These are phyloP conservation scores for Sesbania bispinosa DNA, from an alignment of 306 rosid genomes.

Conservation along the genomic window DNA sequence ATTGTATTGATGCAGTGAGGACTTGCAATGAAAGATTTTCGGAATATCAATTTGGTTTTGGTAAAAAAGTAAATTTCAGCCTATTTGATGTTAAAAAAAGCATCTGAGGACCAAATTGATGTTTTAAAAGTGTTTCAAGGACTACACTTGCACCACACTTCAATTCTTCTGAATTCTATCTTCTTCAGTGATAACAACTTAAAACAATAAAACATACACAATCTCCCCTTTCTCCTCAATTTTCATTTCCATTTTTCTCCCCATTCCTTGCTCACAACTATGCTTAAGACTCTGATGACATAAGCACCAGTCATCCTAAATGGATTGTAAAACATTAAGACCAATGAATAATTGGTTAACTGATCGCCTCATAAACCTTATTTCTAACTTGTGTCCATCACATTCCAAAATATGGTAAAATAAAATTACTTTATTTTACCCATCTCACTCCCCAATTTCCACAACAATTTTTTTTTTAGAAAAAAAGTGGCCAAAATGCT, in stretches of 20 bases:
- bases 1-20: neutral
- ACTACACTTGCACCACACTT: neutral
- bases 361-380: neutral
- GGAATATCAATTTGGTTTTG: neutral
- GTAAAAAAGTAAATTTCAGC: neutral
- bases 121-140: neutral
- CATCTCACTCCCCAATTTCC: slow-evolving; percentile 2
- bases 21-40: neutral
- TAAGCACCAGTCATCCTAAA: neutral
- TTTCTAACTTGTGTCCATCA: neutral
- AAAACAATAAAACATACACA: neutral
- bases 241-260: neutral
- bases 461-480: neutral
- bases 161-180: neutral
- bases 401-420: neutral
- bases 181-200: neutral
- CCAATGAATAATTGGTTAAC: slow-evolving; percentile 1
- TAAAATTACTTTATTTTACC: too few species aligned
- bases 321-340: neutral
- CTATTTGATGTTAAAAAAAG: too few species aligned
- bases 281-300: neutral
- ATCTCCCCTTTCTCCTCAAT: neutral
- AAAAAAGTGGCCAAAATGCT: neutral
- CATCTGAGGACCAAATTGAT: neutral
- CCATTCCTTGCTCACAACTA: slow-evolving; percentile 2